phyloP scores from a whole-genome alignment of 2,329 filamentous ascomycete species.

The Orbilia quercus region DNA sequence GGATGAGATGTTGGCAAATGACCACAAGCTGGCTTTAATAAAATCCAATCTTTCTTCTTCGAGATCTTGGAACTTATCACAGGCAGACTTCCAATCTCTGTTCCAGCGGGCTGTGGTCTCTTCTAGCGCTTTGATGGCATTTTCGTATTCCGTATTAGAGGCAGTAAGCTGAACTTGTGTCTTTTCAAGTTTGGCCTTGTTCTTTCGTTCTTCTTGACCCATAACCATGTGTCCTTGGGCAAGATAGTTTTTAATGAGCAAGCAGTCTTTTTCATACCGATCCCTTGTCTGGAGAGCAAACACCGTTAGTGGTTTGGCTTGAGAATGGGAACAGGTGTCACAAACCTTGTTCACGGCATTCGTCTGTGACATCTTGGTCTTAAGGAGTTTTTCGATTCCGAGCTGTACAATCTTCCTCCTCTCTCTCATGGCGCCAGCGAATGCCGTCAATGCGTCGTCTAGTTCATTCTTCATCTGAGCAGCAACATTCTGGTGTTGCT shows the following conservation, averaged over 20 bases:
- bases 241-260: conserved; percentile 98
- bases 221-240: conserved; percentile 99
- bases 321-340: not conserved
- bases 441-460: conserved; percentile 91
- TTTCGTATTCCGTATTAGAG: conserved; percentile 92
- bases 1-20: conserved; percentile 95
- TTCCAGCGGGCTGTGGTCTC: conserved; percentile 98
- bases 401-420: conserved; percentile 94
- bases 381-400: conserved; percentile 92
- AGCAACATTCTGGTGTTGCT: conserved; percentile 89
- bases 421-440: conserved; percentile 95
- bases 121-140: conserved; percentile 89
- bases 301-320: conserved; percentile 52
- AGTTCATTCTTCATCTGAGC: conserved; percentile 95
- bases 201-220: conserved; percentile 98
- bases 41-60: conserved; percentile 98
- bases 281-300: conserved; percentile 75
- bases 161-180: conserved; percentile 93
- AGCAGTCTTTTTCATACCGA: conserved; percentile 94
- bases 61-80: conserved; percentile 97
- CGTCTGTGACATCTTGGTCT: conserved; percentile 92
- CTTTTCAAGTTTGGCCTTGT: conserved; percentile 98
- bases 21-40: conserved; percentile 97
- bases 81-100: conserved; percentile 95
- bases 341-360: conserved; percentile 87